Conservation (phyloP, 495 filamentous ascomycete genomes). For the Alectoria sarmentosa region DNA sequence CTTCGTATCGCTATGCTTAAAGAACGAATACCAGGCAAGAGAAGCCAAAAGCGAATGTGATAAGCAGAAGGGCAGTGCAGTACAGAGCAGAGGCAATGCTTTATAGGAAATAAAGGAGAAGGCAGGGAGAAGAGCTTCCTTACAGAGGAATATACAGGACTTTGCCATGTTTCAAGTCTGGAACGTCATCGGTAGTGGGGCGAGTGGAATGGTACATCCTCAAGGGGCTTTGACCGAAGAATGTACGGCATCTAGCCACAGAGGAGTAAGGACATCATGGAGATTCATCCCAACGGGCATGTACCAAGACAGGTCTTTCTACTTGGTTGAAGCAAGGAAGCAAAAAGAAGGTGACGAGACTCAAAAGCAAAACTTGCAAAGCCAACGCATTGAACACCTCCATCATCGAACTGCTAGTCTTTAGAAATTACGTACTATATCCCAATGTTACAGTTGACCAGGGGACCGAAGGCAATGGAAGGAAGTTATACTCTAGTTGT, state of each 20-base stretch:
- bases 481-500: too few relatives aligned
- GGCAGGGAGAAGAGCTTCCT: constrained; percentile 1
- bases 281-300: not conserved
- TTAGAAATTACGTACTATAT: not conserved
- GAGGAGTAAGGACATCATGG: constrained; percentile 2
- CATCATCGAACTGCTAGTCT: not conserved
- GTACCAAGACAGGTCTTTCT: not conserved
- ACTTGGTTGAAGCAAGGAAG: not conserved
- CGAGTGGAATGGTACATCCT: constrained; percentile 12
- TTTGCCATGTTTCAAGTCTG: not conserved
- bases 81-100: not conserved
- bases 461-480: too few relatives aligned
- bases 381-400: not conserved
- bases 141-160: constrained; percentile 1
- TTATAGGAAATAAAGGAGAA: not conserved
- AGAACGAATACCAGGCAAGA: not conserved
- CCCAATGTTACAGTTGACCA: not conserved
- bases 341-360: not conserved
- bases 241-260: not conserved
- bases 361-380: not conserved
- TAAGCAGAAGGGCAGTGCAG: not conserved
- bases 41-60: constrained; percentile 4
- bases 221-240: not conserved
- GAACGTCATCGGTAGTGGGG: not conserved
- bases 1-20: not conserved